Percentiles rank a stretch among this genome's conserved stretches.
Evolutionary conservation across 2,329 filamentous ascomycete species (phyloP).

Genomic region (Huntiella savannae): DNA sequence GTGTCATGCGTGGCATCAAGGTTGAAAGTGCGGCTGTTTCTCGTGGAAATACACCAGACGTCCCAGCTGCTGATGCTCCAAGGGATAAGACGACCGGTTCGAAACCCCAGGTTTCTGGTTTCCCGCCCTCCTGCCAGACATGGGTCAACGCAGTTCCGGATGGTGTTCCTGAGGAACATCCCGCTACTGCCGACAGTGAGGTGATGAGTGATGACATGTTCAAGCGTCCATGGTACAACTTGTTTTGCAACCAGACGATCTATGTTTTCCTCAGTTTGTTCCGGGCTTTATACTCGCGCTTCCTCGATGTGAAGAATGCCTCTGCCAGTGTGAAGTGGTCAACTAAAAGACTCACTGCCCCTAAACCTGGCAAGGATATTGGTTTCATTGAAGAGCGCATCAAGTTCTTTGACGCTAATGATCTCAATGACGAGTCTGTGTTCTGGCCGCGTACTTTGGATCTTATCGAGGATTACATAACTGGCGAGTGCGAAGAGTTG

Average conservation of each 20-base stretch:
- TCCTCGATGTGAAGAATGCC: conserved; percentile 67
- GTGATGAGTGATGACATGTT: conserved; percentile 66
- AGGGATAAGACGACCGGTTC: conserved; percentile 42
- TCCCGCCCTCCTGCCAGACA: conserved; percentile 25
- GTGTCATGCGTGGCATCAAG: conserved; percentile 51
- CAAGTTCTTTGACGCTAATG: conserved; percentile 47
- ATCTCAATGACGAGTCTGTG: conserved; percentile 34
- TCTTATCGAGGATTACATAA: conserved; percentile 72
- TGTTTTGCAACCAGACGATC: conserved; percentile 80
- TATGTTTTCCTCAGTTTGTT: conserved; percentile 93
- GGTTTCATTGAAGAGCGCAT: conserved; percentile 62
- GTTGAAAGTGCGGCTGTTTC: conserved; percentile 66
- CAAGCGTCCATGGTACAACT: conserved; percentile 61
- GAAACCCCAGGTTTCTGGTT: conserved; percentile 23
- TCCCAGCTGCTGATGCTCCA: conserved; percentile 43
- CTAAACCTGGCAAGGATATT: conserved; percentile 67
- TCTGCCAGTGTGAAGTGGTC: conserved; percentile 54
- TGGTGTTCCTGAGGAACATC: conserved; percentile 13
- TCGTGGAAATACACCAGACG: conserved; percentile 77
- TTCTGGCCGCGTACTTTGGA: conserved; percentile 75
- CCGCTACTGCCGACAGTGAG: conserved; percentile 39
- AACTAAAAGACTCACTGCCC: conserved; percentile 51
- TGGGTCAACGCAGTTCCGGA: conserved; percentile 44
- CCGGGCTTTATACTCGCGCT: conserved; percentile 69
- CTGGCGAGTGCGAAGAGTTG: conserved; percentile 60